Percentiles rank a stretch among this genome's conserved stretches.
phyloP scores from a whole-genome alignment of 2,329 filamentous ascomycete species.

The Cadophora luteo-olivacea region DNA sequence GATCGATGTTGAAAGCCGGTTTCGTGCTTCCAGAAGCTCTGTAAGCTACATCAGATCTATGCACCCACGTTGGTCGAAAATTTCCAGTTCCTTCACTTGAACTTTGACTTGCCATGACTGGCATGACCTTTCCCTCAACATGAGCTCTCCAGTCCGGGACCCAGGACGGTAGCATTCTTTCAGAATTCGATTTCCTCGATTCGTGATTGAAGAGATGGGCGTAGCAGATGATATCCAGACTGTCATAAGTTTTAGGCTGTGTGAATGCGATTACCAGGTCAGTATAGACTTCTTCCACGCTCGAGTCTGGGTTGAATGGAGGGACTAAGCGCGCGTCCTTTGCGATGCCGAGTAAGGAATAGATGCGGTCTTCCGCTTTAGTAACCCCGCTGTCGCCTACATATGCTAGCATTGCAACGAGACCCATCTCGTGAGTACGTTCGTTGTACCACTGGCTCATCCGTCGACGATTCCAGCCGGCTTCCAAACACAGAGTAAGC shows the following conservation, averaged over 20 bases:
- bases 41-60: too few species aligned
- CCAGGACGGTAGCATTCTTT: too few species aligned
- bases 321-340: background rate
- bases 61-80: too few species aligned
- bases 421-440: background rate
- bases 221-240: background rate
- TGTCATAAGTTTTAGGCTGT: background rate
- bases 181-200: too few species aligned
- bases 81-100: too few species aligned
- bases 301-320: background rate
- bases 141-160: too few species aligned
- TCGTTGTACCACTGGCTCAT: background rate
- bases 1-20: too few species aligned
- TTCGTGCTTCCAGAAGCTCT: too few species aligned
- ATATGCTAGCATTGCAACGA: background rate
- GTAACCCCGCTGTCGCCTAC: background rate
- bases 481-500: background rate
- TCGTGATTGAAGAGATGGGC: background rate
- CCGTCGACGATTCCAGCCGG: background rate
- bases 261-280: background rate
- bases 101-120: too few species aligned
- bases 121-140: too few species aligned
- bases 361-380: background rate
- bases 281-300: background rate
- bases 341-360: background rate